Evolutionary conservation across 768 basidiomycete genomes (phyloP).

Genomic region (Naematelia aurantialba): DNA sequence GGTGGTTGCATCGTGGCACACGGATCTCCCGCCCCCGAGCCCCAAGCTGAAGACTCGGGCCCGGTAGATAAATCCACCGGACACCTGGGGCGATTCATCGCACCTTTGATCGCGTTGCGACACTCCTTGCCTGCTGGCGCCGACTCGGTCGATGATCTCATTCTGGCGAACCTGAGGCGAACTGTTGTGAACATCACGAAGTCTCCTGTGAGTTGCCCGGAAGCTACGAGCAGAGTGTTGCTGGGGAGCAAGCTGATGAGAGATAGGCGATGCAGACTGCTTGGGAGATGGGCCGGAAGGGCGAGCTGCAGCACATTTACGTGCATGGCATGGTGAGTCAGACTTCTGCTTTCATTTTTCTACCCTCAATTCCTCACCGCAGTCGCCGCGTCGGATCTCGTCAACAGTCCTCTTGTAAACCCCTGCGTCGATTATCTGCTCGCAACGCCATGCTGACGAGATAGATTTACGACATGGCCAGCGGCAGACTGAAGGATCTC

Average conservation of each 20-base stretch:
- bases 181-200: conserved; percentile 46
- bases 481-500: conserved; percentile 42
- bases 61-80: conserved; percentile 36
- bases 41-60: not conserved
- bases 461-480: conserved; percentile 40
- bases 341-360: not conserved
- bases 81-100: conserved; percentile 67
- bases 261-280: conserved; percentile 43
- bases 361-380: not conserved
- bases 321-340: conserved; percentile 47
- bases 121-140: conserved; percentile 40
- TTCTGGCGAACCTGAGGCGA: conserved; percentile 43
- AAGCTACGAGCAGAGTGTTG: no score
- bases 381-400: no score
- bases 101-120: conserved; percentile 62
- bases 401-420: no score
- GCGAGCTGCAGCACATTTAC: conserved; percentile 38
- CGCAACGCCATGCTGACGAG: not conserved
- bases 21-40: conserved; percentile 22
- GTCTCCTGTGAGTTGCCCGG: conserved; percentile 37
- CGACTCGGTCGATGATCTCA: conserved; percentile 39
- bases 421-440: no score
- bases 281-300: conserved; percentile 33
- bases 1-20: conserved; percentile 61
- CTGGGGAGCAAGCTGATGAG: not conserved